Conservation (phyloP, 2,329 filamentous ascomycete species). For the Apiospora kogelbergensis region DNA sequence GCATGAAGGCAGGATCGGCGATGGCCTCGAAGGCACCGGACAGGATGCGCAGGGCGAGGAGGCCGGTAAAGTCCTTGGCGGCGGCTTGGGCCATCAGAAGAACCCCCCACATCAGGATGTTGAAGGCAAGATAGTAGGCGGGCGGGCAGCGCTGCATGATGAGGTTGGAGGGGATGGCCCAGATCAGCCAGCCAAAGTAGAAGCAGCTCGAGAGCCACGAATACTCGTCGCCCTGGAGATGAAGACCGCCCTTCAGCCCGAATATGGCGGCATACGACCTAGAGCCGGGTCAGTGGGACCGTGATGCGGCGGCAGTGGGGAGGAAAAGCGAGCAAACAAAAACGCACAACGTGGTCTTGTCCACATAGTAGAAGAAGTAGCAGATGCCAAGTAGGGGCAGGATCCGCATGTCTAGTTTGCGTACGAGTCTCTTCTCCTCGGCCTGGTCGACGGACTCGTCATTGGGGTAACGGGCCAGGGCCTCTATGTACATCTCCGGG, state of each 20-base stretch:
- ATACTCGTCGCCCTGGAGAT: constrained; percentile 46
- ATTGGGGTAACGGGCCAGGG: neutral
- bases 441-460: constrained; percentile 31
- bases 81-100: constrained; percentile 44
- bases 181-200: constrained; percentile 41
- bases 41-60: constrained; percentile 45
- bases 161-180: constrained; percentile 32
- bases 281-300: no score
- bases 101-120: constrained; percentile 35
- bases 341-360: constrained; percentile 51
- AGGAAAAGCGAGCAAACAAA: neutral
- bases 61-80: constrained; percentile 39
- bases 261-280: constrained; percentile 30
- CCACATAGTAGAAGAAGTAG: constrained; percentile 47
- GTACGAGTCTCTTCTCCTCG: constrained; percentile 30
- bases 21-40: constrained; percentile 47
- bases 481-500: neutral
- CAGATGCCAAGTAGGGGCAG: constrained; percentile 52
- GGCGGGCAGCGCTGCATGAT: constrained; percentile 35
- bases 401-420: constrained; percentile 49
- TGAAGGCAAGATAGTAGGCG: constrained; percentile 33
- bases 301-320: neutral
- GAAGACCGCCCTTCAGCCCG: constrained; percentile 40
- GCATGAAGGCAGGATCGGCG: constrained; percentile 49
- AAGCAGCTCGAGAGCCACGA: constrained; percentile 55